These are phyloP conservation scores for Pharus latifolius DNA, from an alignment of 176 grass and related monocot genomes.

Conservation along the genomic window DNA sequence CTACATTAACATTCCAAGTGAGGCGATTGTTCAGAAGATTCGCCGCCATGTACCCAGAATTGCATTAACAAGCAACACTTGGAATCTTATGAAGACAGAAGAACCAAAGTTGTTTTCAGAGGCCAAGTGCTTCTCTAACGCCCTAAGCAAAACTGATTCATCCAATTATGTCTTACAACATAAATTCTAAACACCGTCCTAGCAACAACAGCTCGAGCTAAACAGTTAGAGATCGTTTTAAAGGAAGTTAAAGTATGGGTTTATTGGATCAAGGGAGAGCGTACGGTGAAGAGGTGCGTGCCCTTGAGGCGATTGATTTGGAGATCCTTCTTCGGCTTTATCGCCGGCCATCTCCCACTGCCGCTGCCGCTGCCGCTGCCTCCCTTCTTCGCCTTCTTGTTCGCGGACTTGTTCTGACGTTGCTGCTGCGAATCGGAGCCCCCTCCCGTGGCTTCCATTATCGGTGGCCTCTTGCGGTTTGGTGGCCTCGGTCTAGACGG, in stretches of 20 bases:
- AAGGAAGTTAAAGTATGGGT: background rate
- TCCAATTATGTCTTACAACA: background rate
- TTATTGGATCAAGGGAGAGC: background rate
- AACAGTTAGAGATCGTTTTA: no score
- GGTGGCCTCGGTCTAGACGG: background rate
- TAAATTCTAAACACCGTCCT: background rate
- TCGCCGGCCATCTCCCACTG: constrained; percentile 51
- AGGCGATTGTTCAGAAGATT: background rate
- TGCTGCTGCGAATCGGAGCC: constrained; percentile 4
- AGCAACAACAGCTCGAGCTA: background rate
- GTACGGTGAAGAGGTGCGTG: constrained; percentile 73
- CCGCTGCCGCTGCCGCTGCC: background rate
- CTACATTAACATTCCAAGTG: constrained; percentile 24
- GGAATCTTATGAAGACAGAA: no score
- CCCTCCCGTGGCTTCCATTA: constrained; percentile 16
- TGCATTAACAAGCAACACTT: background rate
- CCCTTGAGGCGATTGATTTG: constrained; percentile 73
- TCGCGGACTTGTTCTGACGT: constrained; percentile 26
- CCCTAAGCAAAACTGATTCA: background rate
- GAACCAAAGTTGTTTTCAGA: background rate
- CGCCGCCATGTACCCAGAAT: background rate
- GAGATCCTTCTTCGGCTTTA: constrained; percentile 77
- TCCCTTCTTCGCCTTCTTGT: constrained; percentile 41
- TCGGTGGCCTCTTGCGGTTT: constrained; percentile 9
- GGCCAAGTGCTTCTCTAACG: background rate